Conservation (phyloP, 257 asterid species). For the Rhazya stricta region DNA sequence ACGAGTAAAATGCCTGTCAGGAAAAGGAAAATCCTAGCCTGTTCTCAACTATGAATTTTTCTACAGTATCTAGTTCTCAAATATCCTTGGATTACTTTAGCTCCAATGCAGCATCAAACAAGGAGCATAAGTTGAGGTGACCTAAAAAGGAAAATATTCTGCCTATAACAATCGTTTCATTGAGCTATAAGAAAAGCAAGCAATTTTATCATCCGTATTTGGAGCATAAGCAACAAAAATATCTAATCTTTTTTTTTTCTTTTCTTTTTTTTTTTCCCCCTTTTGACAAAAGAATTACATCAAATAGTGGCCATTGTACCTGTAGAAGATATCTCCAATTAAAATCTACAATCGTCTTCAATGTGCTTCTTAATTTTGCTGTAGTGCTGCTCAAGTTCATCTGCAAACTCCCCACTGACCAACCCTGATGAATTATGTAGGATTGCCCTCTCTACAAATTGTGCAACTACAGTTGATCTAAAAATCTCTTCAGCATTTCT, state of each 20-base stretch:
- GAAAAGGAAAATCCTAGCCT: too few relatives aligned
- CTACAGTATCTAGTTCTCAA: too few relatives aligned
- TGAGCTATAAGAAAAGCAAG: too few relatives aligned
- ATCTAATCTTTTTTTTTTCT: too few relatives aligned
- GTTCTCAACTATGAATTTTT: too few relatives aligned
- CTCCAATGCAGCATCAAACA: too few relatives aligned
- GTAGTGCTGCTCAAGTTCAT: slow-evolving; percentile 80
- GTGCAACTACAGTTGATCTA: slow-evolving; percentile 64
- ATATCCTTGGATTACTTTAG: too few relatives aligned
- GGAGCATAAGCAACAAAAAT: background rate
- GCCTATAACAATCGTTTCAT: too few relatives aligned
- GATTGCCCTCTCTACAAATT: slow-evolving; percentile 56
- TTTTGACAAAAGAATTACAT: background rate
- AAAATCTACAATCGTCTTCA: slow-evolving; percentile 75
- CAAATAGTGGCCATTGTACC: slow-evolving; percentile 36
- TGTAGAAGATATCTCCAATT: slow-evolving; percentile 75
- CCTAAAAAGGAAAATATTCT: too few relatives aligned
- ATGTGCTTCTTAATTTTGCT: slow-evolving; percentile 55
- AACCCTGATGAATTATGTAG: slow-evolving; percentile 37
- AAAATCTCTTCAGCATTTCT: slow-evolving; percentile 83
- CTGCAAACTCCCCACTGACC: slow-evolving; percentile 49
- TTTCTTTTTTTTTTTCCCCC: too few relatives aligned
- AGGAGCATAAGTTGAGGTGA: too few relatives aligned
- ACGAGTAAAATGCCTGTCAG: too few relatives aligned
- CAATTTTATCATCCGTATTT: background rate